Conservation (phyloP, 2,329 filamentous ascomycete species). For the Exserohilum rostratum region DNA sequence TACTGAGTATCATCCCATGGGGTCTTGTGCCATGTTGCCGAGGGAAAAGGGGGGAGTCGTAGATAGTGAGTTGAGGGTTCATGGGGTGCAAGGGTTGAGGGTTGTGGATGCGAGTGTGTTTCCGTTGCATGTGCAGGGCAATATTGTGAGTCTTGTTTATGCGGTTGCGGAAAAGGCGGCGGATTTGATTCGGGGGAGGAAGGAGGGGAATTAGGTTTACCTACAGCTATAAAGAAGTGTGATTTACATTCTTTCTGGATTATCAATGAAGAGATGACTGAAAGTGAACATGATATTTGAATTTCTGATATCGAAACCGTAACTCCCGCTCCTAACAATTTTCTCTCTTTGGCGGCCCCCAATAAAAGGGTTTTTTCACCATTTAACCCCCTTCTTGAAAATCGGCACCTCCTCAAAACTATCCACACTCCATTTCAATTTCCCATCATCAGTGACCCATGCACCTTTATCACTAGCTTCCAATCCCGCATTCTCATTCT, state of each 20-base stretch:
- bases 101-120: constrained; percentile 39
- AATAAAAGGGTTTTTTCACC: no score
- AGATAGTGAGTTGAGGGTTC: constrained; percentile 33
- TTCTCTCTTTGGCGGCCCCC: no score
- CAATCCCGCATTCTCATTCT: constrained; percentile 39
- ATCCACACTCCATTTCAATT: constrained; percentile 39
- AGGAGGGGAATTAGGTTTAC: background rate
- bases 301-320: no score
- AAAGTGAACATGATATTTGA: no score
- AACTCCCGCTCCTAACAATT: no score
- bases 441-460: constrained; percentile 41
- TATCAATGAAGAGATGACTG: no score
- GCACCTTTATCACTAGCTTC: constrained; percentile 41
- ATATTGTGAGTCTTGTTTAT: constrained; percentile 34
- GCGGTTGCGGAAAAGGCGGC: constrained; percentile 34
- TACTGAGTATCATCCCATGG: constrained; percentile 37
- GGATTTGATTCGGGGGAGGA: constrained; percentile 23
- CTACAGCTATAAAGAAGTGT: background rate
- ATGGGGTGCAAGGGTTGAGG: constrained; percentile 37
- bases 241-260: no score
- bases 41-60: constrained; percentile 40
- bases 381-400: constrained; percentile 39
- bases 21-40: constrained; percentile 44
- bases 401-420: constrained; percentile 43
- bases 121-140: constrained; percentile 26